A percentile compares a stretch with the other conserved stretches of the same genome.
Evolutionary conservation across 805 yeast species (phyloP).

Genomic region (Candida insectalens): DNA sequence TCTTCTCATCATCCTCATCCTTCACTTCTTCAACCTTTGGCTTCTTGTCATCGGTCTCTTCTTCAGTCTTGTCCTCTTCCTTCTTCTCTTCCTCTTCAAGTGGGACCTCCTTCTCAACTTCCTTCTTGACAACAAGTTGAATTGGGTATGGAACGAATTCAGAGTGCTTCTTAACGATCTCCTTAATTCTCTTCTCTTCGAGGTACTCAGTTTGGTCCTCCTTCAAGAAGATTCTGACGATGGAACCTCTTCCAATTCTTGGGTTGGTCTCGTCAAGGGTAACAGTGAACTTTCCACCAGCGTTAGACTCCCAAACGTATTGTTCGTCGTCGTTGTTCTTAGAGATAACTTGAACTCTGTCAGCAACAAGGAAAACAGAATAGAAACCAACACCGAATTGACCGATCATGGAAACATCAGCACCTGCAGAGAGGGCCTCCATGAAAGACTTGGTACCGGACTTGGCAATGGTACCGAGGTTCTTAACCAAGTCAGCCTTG

Average conservation of each 20-base stretch:
- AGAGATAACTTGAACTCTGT: slow-evolving; percentile 95
- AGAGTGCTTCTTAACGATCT: slow-evolving; percentile 98
- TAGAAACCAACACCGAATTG: slow-evolving; percentile 99
- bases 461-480: slow-evolving; percentile 99
- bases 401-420: slow-evolving; percentile 99
- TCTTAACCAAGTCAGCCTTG: slow-evolving; percentile 96
- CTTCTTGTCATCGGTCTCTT: slow-evolving; percentile 38
- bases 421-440: slow-evolving; percentile 99
- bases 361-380: slow-evolving; percentile 98
- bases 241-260: slow-evolving; percentile 88
- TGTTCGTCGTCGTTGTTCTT: slow-evolving; percentile 99
- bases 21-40: slow-evolving; percentile 45
- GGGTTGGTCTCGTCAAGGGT: slow-evolving; percentile 83
- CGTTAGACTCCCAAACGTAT: slow-evolving; percentile 99
- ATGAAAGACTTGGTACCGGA: slow-evolving; percentile 99
- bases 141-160: slow-evolving; percentile 99
- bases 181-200: slow-evolving; percentile 99
- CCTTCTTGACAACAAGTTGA: slow-evolving; percentile 96
- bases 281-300: slow-evolving; percentile 98
- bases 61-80: slow-evolving; percentile 40
- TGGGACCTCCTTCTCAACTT: slow-evolving; percentile 96
- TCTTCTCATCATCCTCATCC: slow-evolving; percentile 46
- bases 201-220: slow-evolving; percentile 98
- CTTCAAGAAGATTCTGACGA: slow-evolving; percentile 91
- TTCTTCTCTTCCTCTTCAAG: slow-evolving; percentile 56